Evolutionary conservation across 2,329 filamentous ascomycete species (phyloP).

Genomic region (Gyromitra esculenta): DNA sequence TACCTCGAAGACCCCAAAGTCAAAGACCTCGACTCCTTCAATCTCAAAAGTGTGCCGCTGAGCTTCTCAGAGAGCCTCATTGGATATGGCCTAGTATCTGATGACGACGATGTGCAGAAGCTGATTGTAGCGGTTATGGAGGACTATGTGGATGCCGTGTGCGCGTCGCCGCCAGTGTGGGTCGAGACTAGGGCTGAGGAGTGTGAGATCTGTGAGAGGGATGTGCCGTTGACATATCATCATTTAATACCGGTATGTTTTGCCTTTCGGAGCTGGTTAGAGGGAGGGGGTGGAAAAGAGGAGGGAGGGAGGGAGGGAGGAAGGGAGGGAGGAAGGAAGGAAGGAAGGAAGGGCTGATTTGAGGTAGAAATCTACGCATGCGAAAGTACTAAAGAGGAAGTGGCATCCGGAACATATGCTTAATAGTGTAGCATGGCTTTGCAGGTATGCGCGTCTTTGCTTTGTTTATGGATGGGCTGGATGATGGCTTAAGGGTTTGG

Average conservation of each 20-base stretch:
- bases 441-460: conserved; percentile 61
- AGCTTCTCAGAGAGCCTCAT: conserved; percentile 73
- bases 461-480: not conserved
- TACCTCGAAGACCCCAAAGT: conserved; percentile 61
- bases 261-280: too few species aligned
- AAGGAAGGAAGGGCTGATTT: not conserved
- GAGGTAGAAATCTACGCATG: conserved; percentile 71
- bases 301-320: not conserved
- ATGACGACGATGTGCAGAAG: conserved; percentile 58
- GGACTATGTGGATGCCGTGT: conserved; percentile 69
- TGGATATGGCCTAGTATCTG: conserved; percentile 72
- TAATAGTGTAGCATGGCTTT: conserved; percentile 86
- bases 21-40: conserved; percentile 61
- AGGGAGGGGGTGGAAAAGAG: too few species aligned
- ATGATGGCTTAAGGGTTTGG: not conserved
- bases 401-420: conserved; percentile 81
- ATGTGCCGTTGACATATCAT: conserved; percentile 80
- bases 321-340: not conserved
- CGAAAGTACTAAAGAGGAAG: conserved; percentile 77
- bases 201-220: conserved; percentile 76
- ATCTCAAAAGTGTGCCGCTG: conserved; percentile 65
- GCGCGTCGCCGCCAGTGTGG: conserved; percentile 72
- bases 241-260: conserved; percentile 75
- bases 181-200: conserved; percentile 66
- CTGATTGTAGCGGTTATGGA: conserved; percentile 62